phyloP scores from a whole-genome alignment of 805 yeast species.

The Saturnispora dispora region DNA sequence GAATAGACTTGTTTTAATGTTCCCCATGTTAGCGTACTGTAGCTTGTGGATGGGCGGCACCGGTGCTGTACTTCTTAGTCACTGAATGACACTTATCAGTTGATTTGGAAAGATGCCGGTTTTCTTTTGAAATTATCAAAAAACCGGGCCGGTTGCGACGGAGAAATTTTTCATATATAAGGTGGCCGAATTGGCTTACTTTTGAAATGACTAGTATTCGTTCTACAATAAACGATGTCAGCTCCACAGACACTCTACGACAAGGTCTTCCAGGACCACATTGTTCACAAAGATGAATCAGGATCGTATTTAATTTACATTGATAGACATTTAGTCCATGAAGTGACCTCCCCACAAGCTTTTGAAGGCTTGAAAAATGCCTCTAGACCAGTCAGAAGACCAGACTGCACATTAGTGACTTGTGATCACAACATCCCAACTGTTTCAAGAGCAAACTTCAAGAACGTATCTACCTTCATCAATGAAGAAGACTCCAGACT shows the following conservation, averaged over 20 bases:
- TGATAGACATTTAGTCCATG: conserved; percentile 96
- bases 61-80: background rate
- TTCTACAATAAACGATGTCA: conserved; percentile 19
- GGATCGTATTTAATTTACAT: conserved; percentile 84
- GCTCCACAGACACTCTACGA: conserved; percentile 75
- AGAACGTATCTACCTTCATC: conserved; percentile 69
- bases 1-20: background rate
- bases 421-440: conserved; percentile 98
- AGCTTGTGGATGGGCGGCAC: background rate
- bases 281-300: conserved; percentile 81
- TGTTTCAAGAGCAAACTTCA: conserved; percentile 68
- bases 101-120: background rate
- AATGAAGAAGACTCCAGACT: conserved; percentile 84
- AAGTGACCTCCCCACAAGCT: conserved; percentile 98
- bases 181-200: background rate
- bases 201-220: conserved; percentile 1
- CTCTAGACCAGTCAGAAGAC: conserved; percentile 81
- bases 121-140: background rate
- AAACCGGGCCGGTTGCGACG: conserved; percentile 1
- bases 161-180: background rate
- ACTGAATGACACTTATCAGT: background rate
- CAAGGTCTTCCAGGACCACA: conserved; percentile 90
- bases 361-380: conserved; percentile 91
- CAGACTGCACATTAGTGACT: conserved; percentile 88
- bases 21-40: background rate